phyloP scores from a whole-genome alignment of 495 filamentous ascomycete species.

The Articulospora tetracladia region DNA sequence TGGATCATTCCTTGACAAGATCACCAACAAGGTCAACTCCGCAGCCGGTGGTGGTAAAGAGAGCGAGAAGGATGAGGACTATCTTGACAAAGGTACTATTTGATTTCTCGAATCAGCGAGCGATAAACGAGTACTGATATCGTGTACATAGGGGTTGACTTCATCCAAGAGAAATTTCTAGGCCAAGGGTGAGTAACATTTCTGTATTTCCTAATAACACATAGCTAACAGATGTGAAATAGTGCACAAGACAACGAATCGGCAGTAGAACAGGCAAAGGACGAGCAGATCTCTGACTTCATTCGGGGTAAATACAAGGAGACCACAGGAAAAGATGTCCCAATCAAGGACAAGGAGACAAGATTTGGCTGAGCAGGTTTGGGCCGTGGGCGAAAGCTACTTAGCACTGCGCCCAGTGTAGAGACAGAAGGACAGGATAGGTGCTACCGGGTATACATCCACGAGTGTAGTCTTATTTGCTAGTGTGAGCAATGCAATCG shows the following conservation, averaged over 20 bases:
- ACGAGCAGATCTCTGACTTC: constrained; percentile 61
- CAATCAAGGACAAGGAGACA: constrained; percentile 56
- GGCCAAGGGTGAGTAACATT: constrained; percentile 41
- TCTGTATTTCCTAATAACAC: background rate
- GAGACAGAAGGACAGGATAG: background rate
- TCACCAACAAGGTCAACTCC: constrained; percentile 53
- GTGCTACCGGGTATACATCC: too few relatives aligned
- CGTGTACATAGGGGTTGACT: constrained; percentile 52
- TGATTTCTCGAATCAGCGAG: background rate
- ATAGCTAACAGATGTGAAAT: background rate
- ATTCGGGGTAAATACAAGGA: constrained; percentile 62
- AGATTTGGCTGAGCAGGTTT: constrained; percentile 13
- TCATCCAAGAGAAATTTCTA: constrained; percentile 62
- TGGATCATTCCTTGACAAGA: constrained; percentile 48
- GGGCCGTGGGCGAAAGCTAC: background rate
- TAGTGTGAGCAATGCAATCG: too few relatives aligned
- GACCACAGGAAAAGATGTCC: constrained; percentile 56
- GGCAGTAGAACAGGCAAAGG: constrained; percentile 70
- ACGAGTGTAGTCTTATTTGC: too few relatives aligned
- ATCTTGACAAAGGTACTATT: constrained; percentile 56
- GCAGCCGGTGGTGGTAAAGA: constrained; percentile 59
- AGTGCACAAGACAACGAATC: constrained; percentile 61
- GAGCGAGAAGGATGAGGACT: constrained; percentile 69
- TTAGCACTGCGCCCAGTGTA: background rate
- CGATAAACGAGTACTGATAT: background rate